Base-by-base conservation (phyloP, 169 alveolate species). In the Plasmodium coatneyi region DNA sequence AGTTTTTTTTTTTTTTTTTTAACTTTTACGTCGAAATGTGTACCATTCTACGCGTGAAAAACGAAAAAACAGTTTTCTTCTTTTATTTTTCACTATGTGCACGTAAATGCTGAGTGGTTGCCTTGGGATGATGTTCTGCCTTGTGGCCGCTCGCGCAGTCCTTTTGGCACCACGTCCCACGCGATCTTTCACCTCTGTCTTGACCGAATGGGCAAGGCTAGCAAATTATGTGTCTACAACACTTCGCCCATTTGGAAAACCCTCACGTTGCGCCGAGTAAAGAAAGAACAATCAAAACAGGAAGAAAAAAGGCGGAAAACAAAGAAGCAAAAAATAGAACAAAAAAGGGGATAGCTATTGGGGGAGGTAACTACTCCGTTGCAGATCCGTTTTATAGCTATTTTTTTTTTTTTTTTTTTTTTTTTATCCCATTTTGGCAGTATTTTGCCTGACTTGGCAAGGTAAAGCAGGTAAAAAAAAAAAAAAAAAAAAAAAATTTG, bases 391-490 rank as follows among this genome's bases (percentile, higher is more conserved):
- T 60, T 60, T 60, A 60, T 25, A 60, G 76, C 76, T 60, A 60
- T 60, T 60, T 66, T 66, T 66, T 66, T 66, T 66, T 66, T 66
- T 66, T 56, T 56, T 66, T 66, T 66, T 66, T 66, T 66, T 66
- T 66, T 66, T 66, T 25, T 66, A 66, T 3, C 76, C 4, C 16
- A n/a, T n/a, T n/a, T n/a, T n/a, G n/a, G n/a, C n/a, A n/a, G n/a
- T n/a, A n/a, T 5, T 66, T 66, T 66, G 7, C 76, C 76, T 25
- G n/a, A 14, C 28, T 14, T 3, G 5, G 76, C 19, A 34, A 66
- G 76, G 34, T 28, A 66, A 66, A n/a, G 7, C 19, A 22, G 34
- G 16, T 16, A 66, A 66, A 66, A 28, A 19, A 66, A 66, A 66
- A 66, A 66, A 28, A 66, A 28, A 66, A 66, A 60, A 60, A 19